Evolutionary conservation across 2,329 filamentous ascomycete genomes (phyloP).

Genomic region (Lithohypha guttulata): DNA sequence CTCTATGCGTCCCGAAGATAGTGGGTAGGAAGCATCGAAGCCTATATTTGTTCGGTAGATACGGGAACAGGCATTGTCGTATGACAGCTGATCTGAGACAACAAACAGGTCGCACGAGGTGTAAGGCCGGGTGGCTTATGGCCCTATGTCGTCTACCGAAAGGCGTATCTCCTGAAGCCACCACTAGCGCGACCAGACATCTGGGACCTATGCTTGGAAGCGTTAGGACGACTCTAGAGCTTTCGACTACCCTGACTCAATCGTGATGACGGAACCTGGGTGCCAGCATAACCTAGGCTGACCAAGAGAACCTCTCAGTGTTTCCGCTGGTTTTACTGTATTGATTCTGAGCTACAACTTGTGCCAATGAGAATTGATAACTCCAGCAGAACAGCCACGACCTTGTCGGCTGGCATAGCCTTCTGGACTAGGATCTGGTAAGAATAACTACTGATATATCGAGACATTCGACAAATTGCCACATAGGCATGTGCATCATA

Average conservation of each 20-base stretch:
- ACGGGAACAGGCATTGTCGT: not conserved
- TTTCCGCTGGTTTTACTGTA: no score
- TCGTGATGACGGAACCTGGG: no score
- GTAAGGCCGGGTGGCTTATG: slow-evolving; percentile 41
- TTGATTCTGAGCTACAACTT: no score
- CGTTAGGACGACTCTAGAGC: slow-evolving; percentile 30
- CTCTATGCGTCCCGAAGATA: slow-evolving; percentile 40
- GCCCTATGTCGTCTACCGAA: slow-evolving; percentile 45
- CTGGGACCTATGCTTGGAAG: slow-evolving; percentile 38
- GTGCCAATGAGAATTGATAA: no score
- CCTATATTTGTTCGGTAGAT: slow-evolving; percentile 41
- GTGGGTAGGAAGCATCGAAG: slow-evolving; percentile 39
- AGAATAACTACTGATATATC: no score
- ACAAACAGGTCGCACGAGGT: slow-evolving; percentile 31
- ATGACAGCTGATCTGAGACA: not conserved
- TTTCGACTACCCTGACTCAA: slow-evolving; percentile 43
- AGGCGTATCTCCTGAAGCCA: slow-evolving; percentile 44
- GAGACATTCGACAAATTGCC: no score
- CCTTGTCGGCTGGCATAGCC: no score
- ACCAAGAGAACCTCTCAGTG: no score
- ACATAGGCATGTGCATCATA: no score
- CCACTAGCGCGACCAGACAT: slow-evolving; percentile 34
- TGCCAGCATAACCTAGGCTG: no score
- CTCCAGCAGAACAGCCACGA: no score
- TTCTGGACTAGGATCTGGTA: no score